Conservation (phyloP, 768 basidiomycete genomes). For the Termitomyces sp. region DNA sequence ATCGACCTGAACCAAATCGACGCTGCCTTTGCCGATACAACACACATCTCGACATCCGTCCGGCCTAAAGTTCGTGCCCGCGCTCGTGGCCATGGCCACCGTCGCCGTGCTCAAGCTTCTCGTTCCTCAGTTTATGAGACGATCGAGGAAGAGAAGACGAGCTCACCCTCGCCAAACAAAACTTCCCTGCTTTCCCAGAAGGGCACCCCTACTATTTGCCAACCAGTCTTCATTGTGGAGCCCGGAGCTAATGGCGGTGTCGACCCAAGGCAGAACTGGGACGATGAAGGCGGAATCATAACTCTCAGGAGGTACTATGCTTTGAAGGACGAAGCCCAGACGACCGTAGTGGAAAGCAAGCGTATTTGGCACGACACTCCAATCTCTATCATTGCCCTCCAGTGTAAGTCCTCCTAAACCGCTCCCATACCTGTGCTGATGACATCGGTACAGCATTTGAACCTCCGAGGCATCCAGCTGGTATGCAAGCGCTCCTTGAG, state of each 20-base stretch:
- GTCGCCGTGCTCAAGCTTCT: constrained; percentile 62
- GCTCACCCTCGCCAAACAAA: constrained; percentile 19
- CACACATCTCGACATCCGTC: constrained; percentile 36
- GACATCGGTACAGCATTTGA: constrained; percentile 48
- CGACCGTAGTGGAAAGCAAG: constrained; percentile 61
- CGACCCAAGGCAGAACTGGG: constrained; percentile 43
- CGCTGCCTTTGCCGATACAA: constrained; percentile 45
- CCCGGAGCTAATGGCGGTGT: constrained; percentile 44
- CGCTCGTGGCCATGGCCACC: constrained; percentile 62
- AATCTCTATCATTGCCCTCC: constrained; percentile 65
- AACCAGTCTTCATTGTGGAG: constrained; percentile 52
- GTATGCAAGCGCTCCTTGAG: constrained; percentile 69
- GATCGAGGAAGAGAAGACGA: constrained; percentile 64
- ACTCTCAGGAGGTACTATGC: constrained; percentile 64
- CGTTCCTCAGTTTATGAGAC: constrained; percentile 73
- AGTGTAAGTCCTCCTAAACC: constrained; percentile 44
- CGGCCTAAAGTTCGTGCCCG: constrained; percentile 42
- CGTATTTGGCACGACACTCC: constrained; percentile 65
- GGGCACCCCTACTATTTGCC: constrained; percentile 29
- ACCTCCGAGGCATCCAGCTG: constrained; percentile 56
- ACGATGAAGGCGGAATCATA: constrained; percentile 62
- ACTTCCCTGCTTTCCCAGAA: constrained; percentile 20
- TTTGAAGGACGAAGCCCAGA: constrained; percentile 61
- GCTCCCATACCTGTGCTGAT: constrained; percentile 1
- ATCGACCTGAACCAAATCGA: constrained; percentile 66